Percentiles rank a stretch among this genome's conserved stretches.
Evolutionary conservation across 2,329 filamentous ascomycete genomes (phyloP).

Genomic region (Aspergillus udagawae): DNA sequence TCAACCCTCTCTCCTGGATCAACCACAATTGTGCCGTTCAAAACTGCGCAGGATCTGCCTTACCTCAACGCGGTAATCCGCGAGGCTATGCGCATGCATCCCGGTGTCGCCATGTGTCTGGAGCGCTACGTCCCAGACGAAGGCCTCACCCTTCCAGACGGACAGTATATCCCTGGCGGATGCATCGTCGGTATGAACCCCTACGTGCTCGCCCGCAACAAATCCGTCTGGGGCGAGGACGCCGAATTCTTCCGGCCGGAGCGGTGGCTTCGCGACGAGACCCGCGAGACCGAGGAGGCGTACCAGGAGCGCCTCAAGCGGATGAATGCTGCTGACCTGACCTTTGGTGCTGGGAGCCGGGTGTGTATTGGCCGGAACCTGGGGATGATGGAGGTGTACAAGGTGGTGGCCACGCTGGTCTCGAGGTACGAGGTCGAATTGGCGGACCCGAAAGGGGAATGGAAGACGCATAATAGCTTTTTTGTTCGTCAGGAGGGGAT

Average conservation of each 20-base stretch:
- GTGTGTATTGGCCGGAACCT: conserved; percentile 55
- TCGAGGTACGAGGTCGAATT: conserved; percentile 50
- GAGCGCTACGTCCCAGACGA: conserved; percentile 47
- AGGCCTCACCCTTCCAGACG: conserved; percentile 27
- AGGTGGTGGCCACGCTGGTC: conserved; percentile 53
- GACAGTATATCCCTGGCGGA: conserved; percentile 32
- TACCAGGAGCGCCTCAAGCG: conserved; percentile 31
- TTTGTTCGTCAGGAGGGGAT: conserved; percentile 58
- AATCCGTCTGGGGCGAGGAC: conserved; percentile 43
- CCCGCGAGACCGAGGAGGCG: conserved; percentile 28
- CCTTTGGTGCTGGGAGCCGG: conserved; percentile 53
- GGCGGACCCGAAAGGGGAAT: conserved; percentile 46
- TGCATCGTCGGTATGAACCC: conserved; percentile 35
- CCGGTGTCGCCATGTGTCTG: conserved; percentile 46
- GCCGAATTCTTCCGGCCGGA: conserved; percentile 46
- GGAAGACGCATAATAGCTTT: conserved; percentile 55
- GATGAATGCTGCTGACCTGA: conserved; percentile 40
- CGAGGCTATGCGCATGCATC: conserved; percentile 50
- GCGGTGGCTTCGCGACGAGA: conserved; percentile 42
- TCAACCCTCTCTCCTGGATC: conserved; percentile 2
- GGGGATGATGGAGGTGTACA: conserved; percentile 56
- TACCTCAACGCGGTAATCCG: conserved; percentile 53
- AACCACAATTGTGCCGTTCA: conserved; percentile 17
- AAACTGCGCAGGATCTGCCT: conserved; percentile 15
- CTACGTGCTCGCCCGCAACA: conserved; percentile 37